Conservation (phyloP, 2,329 filamentous ascomycete species). For the Myriosclerotinia curreyana region DNA sequence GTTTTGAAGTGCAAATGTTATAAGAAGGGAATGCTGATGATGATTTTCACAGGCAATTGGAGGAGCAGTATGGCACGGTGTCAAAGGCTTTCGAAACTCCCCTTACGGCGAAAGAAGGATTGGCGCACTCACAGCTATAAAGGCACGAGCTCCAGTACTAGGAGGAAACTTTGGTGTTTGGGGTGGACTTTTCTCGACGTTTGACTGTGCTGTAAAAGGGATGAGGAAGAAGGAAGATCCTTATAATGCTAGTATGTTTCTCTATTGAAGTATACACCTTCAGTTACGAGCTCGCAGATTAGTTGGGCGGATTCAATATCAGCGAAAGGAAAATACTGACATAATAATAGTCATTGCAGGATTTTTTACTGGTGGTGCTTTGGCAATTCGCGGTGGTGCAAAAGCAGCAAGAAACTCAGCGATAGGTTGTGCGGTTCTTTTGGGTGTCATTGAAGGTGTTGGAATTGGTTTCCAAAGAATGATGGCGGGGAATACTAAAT, state of each 20-base stretch:
- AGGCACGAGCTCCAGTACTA: constrained; percentile 91
- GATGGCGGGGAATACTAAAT: constrained; percentile 83
- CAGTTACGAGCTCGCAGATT: neutral
- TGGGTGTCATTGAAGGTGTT: constrained; percentile 96
- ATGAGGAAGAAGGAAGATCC: constrained; percentile 95
- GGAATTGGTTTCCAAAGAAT: constrained; percentile 94
- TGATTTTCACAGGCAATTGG: constrained; percentile 58
- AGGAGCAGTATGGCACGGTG: constrained; percentile 90
- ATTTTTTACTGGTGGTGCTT: constrained; percentile 90
- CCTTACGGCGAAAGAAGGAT: constrained; percentile 93
- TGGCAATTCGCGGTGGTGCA: constrained; percentile 87
- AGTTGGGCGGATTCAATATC: neutral
- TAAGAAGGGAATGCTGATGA: constrained; percentile 26
- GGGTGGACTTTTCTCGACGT: constrained; percentile 94
- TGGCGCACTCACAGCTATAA: constrained; percentile 94
- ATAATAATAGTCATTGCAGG: constrained; percentile 69
- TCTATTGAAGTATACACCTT: neutral
- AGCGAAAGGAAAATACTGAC: constrained; percentile 20
- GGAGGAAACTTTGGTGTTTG: constrained; percentile 98
- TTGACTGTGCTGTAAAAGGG: constrained; percentile 95
- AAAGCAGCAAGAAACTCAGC: constrained; percentile 92
- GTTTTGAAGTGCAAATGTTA: neutral
- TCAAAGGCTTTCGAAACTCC: constrained; percentile 89
- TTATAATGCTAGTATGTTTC: constrained; percentile 74
- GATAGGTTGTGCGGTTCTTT: constrained; percentile 89